phyloP scores from a whole-genome alignment of 208 protist species.

The Trypanosoma rangeli region DNA sequence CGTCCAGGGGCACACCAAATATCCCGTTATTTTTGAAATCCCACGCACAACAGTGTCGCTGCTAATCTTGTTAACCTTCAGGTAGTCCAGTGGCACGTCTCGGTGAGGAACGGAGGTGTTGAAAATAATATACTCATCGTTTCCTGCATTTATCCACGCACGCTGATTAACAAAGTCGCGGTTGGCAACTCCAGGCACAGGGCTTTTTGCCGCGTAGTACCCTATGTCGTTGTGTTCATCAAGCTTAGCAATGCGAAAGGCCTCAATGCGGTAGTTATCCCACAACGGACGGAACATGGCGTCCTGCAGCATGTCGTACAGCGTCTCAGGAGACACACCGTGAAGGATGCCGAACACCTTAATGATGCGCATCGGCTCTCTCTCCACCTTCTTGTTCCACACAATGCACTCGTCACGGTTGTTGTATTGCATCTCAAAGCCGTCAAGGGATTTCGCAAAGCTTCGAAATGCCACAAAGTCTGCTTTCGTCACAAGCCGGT shows the following conservation, averaged over 20 bases:
- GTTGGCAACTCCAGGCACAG: slow-evolving; percentile 62
- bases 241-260: slow-evolving; percentile 69
- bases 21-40: slow-evolving; percentile 81
- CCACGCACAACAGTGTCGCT: slow-evolving; percentile 60
- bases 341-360: slow-evolving; percentile 81
- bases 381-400: slow-evolving; percentile 70
- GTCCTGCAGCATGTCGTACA: slow-evolving; percentile 90
- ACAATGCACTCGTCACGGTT: slow-evolving; percentile 46
- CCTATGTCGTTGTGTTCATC: slow-evolving; percentile 83
- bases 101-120: slow-evolving; percentile 84
- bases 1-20: slow-evolving; percentile 74
- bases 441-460: slow-evolving; percentile 78
- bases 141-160: slow-evolving; percentile 71
- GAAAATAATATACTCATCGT: slow-evolving; percentile 85
- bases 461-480: slow-evolving; percentile 70
- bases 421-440: slow-evolving; percentile 62
- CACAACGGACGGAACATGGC: slow-evolving; percentile 73
- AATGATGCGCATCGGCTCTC: slow-evolving; percentile 77
- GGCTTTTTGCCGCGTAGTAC: slow-evolving; percentile 89
- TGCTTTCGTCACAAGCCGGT: slow-evolving; percentile 52
- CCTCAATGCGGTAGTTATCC: slow-evolving; percentile 74
- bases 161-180: slow-evolving; percentile 93
- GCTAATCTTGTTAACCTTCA: slow-evolving; percentile 48
- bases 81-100: slow-evolving; percentile 48
- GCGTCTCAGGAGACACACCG: slow-evolving; percentile 31